Conservation (phyloP, 768 basidiomycete species). For the Coprinopsis marcescibilis region DNA sequence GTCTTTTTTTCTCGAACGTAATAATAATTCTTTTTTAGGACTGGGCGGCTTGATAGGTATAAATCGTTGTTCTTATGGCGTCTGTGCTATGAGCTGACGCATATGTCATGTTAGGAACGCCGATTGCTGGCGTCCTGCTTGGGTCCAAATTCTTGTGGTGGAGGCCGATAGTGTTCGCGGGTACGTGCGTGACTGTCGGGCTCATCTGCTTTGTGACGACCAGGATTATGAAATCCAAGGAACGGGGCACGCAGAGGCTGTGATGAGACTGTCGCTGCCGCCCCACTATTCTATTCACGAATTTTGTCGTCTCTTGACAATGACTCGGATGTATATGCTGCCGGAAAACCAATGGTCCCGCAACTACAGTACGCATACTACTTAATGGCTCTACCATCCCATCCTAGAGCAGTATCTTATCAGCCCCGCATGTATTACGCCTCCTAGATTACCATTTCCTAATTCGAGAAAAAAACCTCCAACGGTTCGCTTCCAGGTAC, state of each 20-base stretch:
- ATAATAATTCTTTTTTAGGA: constrained; percentile 20
- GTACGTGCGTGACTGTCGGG: constrained; percentile 29
- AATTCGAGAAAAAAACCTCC: no score
- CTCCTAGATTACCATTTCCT: no score
- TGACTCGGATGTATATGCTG: no score
- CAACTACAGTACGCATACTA: no score
- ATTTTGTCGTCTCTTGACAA: no score
- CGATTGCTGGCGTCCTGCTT: constrained; percentile 53
- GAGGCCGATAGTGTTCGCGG: constrained; percentile 50
- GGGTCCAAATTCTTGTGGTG: constrained; percentile 50
- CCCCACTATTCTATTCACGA: no score
- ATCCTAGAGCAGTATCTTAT: no score
- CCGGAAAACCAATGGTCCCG: no score
- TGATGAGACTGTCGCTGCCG: no score
- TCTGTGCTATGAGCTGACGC: neutral
- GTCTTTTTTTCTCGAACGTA: constrained; percentile 1
- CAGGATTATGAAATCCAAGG: constrained; percentile 20
- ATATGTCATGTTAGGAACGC: constrained; percentile 35
- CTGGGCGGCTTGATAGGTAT: constrained; percentile 35
- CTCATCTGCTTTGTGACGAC: constrained; percentile 24
- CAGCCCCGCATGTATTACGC: no score
- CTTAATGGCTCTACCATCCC: no score
- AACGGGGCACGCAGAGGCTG: constrained; percentile 21
- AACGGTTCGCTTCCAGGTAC: no score
- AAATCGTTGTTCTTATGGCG: neutral